Evolutionary conservation across 768 basidiomycete genomes (phyloP).

Genomic region (Naganishia friedmannii): DNA sequence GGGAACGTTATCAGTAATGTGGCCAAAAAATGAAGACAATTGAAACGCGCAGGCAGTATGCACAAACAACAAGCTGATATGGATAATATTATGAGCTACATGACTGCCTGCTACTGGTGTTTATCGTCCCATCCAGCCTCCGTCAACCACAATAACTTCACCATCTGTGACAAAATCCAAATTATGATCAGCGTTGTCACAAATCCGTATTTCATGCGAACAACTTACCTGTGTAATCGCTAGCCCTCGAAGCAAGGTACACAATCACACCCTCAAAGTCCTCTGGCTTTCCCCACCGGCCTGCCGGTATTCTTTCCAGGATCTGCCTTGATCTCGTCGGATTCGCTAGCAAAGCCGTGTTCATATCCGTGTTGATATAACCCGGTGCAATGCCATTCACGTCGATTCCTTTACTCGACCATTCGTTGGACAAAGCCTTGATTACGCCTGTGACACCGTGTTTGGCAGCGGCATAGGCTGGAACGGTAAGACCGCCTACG

Average conservation of each 20-base stretch:
- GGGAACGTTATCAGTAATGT: too few species aligned
- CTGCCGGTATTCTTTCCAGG: slow-evolving; percentile 69
- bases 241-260: slow-evolving; percentile 67
- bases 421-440: slow-evolving; percentile 89
- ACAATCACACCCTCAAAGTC: slow-evolving; percentile 74
- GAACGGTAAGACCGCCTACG: slow-evolving; percentile 64
- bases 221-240: slow-evolving; percentile 56
- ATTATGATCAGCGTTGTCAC: background rate
- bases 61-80: background rate
- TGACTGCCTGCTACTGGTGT: background rate
- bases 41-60: too few species aligned
- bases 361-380: slow-evolving; percentile 83
- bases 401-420: slow-evolving; percentile 81
- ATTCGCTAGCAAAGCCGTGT: slow-evolving; percentile 64
- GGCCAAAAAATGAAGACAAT: too few species aligned
- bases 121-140: slow-evolving; percentile 58
- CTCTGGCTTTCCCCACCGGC: slow-evolving; percentile 67
- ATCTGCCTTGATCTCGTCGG: slow-evolving; percentile 68
- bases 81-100: background rate
- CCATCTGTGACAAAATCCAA: slow-evolving; percentile 58
- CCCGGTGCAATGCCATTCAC: slow-evolving; percentile 86
- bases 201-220: slow-evolving; percentile 4
- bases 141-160: slow-evolving; percentile 69
- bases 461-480: slow-evolving; percentile 88
- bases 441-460: slow-evolving; percentile 66